Conservation (phyloP, 2,329 filamentous ascomycete genomes). For the Aspergillus pseudoterreus region DNA sequence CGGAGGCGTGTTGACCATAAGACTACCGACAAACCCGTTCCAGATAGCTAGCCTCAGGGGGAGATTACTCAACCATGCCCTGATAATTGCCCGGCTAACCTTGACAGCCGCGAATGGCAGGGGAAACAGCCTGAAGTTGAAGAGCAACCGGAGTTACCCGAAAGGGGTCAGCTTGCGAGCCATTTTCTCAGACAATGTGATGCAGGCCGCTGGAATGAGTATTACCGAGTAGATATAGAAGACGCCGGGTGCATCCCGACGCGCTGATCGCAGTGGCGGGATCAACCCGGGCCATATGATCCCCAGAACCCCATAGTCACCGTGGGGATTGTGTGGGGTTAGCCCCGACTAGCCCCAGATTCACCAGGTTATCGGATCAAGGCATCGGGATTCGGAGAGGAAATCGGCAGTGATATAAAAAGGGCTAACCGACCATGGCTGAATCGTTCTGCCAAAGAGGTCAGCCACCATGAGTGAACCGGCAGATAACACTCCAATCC, state of each 20-base stretch:
- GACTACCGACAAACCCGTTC: conserved; percentile 1
- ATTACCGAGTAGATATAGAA: background rate
- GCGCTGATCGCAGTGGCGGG: background rate
- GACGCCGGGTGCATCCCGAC: background rate
- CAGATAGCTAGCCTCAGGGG: background rate
- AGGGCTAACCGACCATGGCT: no score
- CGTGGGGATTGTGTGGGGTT: no score
- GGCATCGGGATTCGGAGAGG: no score
- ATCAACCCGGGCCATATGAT: background rate
- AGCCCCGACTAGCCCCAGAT: no score
- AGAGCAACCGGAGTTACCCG: background rate
- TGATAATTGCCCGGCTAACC: background rate
- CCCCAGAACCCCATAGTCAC: no score
- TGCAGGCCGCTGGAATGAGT: no score
- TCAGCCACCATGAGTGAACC: background rate
- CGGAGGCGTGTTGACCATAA: conserved; percentile 14
- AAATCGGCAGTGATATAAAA: no score
- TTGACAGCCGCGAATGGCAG: background rate
- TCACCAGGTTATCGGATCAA: no score
- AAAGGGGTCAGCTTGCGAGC: background rate
- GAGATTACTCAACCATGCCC: background rate
- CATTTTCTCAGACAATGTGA: background rate
- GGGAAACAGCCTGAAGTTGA: background rate
- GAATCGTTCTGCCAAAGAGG: no score
- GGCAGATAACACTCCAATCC: background rate